Base-by-base conservation (phyloP, 2,329 filamentous ascomycete genomes). In the Rosellinia necatrix region DNA sequence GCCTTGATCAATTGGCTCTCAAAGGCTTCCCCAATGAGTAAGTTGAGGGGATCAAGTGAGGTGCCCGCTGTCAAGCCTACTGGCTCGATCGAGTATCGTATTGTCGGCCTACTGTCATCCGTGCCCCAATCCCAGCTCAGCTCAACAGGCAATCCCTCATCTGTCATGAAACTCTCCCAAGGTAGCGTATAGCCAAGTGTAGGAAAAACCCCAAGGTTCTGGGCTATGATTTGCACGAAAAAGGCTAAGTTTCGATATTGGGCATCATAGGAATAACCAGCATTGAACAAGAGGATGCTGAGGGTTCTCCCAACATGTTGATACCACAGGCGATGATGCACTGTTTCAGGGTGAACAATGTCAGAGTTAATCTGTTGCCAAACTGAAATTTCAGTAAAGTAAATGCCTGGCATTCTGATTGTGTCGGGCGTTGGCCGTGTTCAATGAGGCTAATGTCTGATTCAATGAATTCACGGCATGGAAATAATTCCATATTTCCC, bases 161-260 rank as follows among this genome's bases (percentile, higher is more conserved):
- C 54, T 13, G 58, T 54, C 58, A 57, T 57, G 22, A 60, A 60
- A 19, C 56, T 58, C 12, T 49, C 1, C 56, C 51, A 59, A 10
- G 40, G 12, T 0, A 6, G 3, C 21, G 19, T 22, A 6, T 30
- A 27, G 12, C 10, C 5, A 2, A 6, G 6, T 2, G 24, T 6
- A 4, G n/a, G 53, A 21, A 55, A 58, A 3, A 27, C 25, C 4
- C 56, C 56, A 12, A 58, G 44, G n/a, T 44, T 40, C 2, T 29
- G 50, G 1, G 50, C 56, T n/a, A 58, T 13, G 17, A 42, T 2
- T 3, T 47, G 25, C 25, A 8, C 34, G 35, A 58, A 58, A 29
- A 55, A 55, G 3, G n/a, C 21, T 6, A 55, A 24, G 21, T 13
- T 47, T 37, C 41, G 38, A 9, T 7, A 12, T 34, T 55, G 56